Evolutionary conservation across 1,284 basidiomycete genomes (phyloP).

Genomic region (Cutaneotrichosporon mucoides): DNA sequence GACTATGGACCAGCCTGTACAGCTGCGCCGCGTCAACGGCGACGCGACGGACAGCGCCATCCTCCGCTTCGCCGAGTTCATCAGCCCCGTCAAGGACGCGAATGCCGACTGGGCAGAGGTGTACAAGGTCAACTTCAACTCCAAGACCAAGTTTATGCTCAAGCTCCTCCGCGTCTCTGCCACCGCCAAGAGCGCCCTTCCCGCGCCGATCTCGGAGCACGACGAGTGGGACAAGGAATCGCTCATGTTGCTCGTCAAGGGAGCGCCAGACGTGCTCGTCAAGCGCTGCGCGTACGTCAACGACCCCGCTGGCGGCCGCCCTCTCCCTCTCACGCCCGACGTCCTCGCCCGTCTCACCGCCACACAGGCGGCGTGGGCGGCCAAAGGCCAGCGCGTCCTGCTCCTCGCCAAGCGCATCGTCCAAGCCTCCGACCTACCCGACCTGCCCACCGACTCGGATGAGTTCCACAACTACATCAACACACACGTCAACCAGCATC

Average conservation of each 20-base stretch:
- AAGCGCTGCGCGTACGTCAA: constrained; percentile 52
- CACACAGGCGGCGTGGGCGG: constrained; percentile 57
- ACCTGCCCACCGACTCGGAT: constrained; percentile 40
- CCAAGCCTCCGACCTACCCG: constrained; percentile 16
- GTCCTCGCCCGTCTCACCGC: constrained; percentile 38
- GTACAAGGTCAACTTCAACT: constrained; percentile 57
- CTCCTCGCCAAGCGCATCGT: constrained; percentile 50
- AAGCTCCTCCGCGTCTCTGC: constrained; percentile 35
- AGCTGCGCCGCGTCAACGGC: constrained; percentile 56
- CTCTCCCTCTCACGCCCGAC: constrained; percentile 44
- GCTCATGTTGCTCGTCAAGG: constrained; percentile 55
- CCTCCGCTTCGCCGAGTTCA: constrained; percentile 58
- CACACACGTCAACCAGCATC: constrained; percentile 41
- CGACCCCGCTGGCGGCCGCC: constrained; percentile 46
- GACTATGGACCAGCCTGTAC: constrained; percentile 48
- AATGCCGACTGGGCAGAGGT: constrained; percentile 46
- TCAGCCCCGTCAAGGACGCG: constrained; percentile 44
- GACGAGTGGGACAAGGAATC: constrained; percentile 25
- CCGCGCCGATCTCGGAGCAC: constrained; percentile 5
- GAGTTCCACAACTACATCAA: constrained; percentile 47
- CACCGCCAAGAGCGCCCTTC: not conserved
- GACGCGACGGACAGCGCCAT: constrained; percentile 63
- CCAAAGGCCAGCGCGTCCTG: constrained; percentile 61
- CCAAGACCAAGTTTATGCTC: constrained; percentile 65
- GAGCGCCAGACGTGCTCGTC: constrained; percentile 60